Base-by-base conservation (phyloP, 2,329 filamentous ascomycete species). In the Clonostachys rhizophaga region DNA sequence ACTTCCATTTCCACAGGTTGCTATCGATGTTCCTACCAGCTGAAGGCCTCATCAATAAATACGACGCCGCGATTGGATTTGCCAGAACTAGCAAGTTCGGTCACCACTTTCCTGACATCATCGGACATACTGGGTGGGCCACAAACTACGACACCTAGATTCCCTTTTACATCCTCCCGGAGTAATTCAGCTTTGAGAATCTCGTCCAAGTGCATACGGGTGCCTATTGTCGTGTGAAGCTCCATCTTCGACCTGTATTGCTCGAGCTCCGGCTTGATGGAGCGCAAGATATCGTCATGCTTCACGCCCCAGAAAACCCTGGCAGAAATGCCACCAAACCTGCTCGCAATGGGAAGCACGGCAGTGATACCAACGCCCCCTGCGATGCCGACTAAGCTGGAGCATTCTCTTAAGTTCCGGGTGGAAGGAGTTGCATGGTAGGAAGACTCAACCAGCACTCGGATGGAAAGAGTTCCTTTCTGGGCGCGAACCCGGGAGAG, bases 361-460 rank as follows among this genome's bases (percentile, higher is more conserved):
- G 50, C 52, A 6, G 52, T 54, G 37, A 52, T 54, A 14, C 52
- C 48, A 17, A 54, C 50, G 35, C 52, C 50, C 5, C 52, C 52
- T 8, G 52, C 50, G 35, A 54, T 47, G 13, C 42, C 47, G 41
- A 54, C 39, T 9, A 54, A 40, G n/a, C 43, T 44, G 2, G 52
- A 47, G 50, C 54, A 60, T 10, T 49, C 42, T 8, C 43, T 34
- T 8, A 57, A 49, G 6, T 54, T 48, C 6, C 39, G 44, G 5
- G 47, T 36, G 6, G 45, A 30, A 2, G 20, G 52, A 42, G 47
- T 54, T 50, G 50, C 35, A 14, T 51, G 44, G 53, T 60, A 49
- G 36, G 60, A 51, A 0, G 53, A 54, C 24, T 58, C 56, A 20
- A 57, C 47, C 17, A 55, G 41, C 9, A 58, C 55, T 1, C 47